Conservation (phyloP, 2,329 filamentous ascomycete genomes). For the Pseudogymnoascus sp. region DNA sequence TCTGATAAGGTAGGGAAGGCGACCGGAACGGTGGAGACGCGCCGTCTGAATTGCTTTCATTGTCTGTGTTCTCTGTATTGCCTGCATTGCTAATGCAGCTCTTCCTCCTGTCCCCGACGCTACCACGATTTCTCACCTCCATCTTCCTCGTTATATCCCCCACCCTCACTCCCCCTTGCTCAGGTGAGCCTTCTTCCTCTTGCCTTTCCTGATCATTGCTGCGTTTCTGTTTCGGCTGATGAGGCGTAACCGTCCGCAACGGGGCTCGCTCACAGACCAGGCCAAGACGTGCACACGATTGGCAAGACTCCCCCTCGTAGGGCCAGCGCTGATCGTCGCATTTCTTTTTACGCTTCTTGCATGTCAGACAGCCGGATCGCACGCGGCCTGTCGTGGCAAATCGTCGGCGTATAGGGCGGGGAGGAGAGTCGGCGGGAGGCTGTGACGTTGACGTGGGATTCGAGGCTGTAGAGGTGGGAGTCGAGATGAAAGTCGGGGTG, state of each 20-base stretch:
- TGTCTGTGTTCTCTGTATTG: background rate
- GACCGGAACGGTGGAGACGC: background rate
- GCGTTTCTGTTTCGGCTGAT: background rate
- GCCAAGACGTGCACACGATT: conserved; percentile 10
- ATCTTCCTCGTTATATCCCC: background rate
- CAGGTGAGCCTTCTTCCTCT: background rate
- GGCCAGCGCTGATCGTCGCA: conserved; percentile 8
- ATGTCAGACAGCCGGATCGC: conserved; percentile 10
- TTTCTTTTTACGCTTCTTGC: conserved; percentile 11
- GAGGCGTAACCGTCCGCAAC: conserved; percentile 10
- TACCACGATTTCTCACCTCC: background rate
- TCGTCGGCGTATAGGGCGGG: conserved; percentile 11
- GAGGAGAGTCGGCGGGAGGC: background rate
- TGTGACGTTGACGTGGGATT: background rate
- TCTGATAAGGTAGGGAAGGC: background rate
- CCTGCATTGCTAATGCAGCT: background rate
- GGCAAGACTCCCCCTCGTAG: background rate
- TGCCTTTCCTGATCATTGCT: background rate
- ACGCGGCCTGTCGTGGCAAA: conserved; percentile 14
- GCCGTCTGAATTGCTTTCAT: background rate
- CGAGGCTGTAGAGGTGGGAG: background rate
- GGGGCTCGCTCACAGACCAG: conserved; percentile 13
- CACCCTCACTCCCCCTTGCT: background rate
- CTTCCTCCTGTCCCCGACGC: background rate
- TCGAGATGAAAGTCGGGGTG: background rate